phyloP scores from a whole-genome alignment of 1,284 basidiomycete species.

The Ustilago cynodontis region DNA sequence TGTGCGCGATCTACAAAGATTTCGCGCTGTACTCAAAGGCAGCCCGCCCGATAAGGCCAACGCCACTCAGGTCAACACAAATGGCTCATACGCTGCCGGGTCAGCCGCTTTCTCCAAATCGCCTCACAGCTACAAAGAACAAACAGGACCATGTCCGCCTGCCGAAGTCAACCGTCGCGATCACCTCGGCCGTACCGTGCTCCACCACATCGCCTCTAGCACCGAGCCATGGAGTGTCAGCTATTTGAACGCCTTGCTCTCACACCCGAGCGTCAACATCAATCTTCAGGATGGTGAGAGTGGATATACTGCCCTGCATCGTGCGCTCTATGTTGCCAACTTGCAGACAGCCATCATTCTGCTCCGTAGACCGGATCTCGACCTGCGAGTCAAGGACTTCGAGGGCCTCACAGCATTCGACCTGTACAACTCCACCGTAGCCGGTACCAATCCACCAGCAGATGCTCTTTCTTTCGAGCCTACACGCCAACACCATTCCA shows the following conservation, averaged over 20 bases:
- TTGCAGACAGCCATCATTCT: slow-evolving; percentile 82
- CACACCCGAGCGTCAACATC: slow-evolving; percentile 81
- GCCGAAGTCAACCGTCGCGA: slow-evolving; percentile 81
- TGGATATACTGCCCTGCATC: slow-evolving; percentile 90
- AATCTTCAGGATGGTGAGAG: slow-evolving; percentile 79
- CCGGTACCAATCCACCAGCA: slow-evolving; percentile 58
- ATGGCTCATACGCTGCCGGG: slow-evolving; percentile 19
- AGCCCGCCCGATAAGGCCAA: slow-evolving; percentile 45
- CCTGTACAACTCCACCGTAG: slow-evolving; percentile 79
- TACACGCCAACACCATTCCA: slow-evolving; percentile 23
- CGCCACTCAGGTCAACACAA: slow-evolving; percentile 25
- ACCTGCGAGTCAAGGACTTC: slow-evolving; percentile 81
- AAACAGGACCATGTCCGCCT: slow-evolving; percentile 59
- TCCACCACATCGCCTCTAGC: slow-evolving; percentile 83
- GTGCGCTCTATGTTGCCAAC: slow-evolving; percentile 89
- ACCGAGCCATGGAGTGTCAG: slow-evolving; percentile 77
- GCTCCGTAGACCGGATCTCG: slow-evolving; percentile 80
- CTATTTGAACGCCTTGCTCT: slow-evolving; percentile 84
- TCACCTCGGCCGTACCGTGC: slow-evolving; percentile 80
- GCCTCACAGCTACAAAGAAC: slow-evolving; percentile 42
- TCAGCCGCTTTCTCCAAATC: slow-evolving; percentile 38
- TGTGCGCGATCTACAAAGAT: slow-evolving; percentile 64
- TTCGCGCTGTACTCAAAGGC: slow-evolving; percentile 62
- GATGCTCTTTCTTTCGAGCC: slow-evolving; percentile 38
- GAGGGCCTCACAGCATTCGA: slow-evolving; percentile 95